Evolutionary conservation across 495 filamentous ascomycete species (phyloP).

Genomic region (Pseudomonodictys pantanalensis): DNA sequence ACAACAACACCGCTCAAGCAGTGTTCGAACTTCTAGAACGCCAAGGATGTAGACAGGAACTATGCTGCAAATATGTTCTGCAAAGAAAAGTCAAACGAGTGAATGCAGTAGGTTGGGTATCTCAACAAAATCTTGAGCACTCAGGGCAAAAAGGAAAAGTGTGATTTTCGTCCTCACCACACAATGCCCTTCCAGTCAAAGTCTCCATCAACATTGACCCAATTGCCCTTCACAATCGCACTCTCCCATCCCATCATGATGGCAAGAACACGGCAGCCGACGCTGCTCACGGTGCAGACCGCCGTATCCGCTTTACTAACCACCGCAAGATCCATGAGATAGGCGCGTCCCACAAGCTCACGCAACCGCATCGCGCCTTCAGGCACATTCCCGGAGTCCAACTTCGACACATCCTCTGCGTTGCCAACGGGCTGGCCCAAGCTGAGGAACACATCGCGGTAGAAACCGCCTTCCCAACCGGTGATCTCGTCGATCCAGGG

Average conservation of each 20-base stretch:
- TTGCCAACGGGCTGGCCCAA: slow-evolving; percentile 49
- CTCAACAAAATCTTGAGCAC: no score
- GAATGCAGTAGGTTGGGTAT: no score
- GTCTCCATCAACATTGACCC: slow-evolving; percentile 72
- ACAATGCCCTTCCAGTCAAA: slow-evolving; percentile 51
- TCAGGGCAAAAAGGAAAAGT: no score
- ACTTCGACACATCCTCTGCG: slow-evolving; percentile 28
- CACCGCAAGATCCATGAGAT: slow-evolving; percentile 68
- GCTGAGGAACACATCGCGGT: slow-evolving; percentile 64
- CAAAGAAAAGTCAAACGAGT: no score
- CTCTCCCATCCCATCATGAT: slow-evolving; percentile 80
- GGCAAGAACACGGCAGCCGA: slow-evolving; percentile 64
- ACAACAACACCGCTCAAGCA: no score
- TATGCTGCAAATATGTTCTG: no score
- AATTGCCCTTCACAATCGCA: slow-evolving; percentile 53
- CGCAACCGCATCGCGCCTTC: slow-evolving; percentile 56
- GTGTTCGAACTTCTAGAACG: no score
- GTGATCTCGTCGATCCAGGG: slow-evolving; percentile 63
- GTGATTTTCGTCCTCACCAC: no score
- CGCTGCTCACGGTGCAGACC: slow-evolving; percentile 64
- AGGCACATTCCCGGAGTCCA: slow-evolving; percentile 40
- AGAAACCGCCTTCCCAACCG: slow-evolving; percentile 77
- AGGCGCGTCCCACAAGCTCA: slow-evolving; percentile 65
- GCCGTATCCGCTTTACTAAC: slow-evolving; percentile 60
- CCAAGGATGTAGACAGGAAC: no score